Base-by-base conservation (phyloP, 1,284 basidiomycete genomes). In the Ustilago hordei region DNA sequence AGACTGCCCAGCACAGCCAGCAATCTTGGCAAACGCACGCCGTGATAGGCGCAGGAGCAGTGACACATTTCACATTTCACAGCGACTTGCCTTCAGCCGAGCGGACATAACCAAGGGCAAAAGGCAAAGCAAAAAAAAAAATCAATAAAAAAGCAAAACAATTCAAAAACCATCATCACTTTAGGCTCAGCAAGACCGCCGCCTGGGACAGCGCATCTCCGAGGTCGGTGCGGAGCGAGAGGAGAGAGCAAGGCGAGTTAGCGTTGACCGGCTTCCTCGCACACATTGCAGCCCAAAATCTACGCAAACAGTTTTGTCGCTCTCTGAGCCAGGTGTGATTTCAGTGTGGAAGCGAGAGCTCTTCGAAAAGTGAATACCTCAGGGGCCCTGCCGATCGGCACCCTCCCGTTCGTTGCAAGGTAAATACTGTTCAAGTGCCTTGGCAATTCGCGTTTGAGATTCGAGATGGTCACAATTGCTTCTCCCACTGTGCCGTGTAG, bases 31-130 rank as follows among this genome's bases (percentile, higher is more conserved):
- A 47, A 45, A 6, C 32, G 34, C 32, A 59, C 45, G 57, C 57
- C 57, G 57, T 48, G 45, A 59, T 45, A 59, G 57, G 55, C 55
- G 55, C 41, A 57, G 28, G 41, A 43, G 39, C 55, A 57, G 55
- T 17, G 31, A 3, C 9, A 32, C 28, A 50, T 31, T 31, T 50
- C 9, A 32, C 28, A 50, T 31, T 31, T 50, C 48, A 32, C 23
- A 17, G 23, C 48, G 48, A 34, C 48, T 28, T 50, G 48, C 48
- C 28, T 32, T 50, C 23, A 50, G 48, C 48, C 48, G 48, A 50
- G 48, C 48, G 28, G 48, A 50, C 48, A 50, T 50, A 28, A 34
- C 23, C 5, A 12, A 57, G 36, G 39, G 28, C 38, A 34, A 12
- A 34, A 13, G 1, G 39, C 32, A 43, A 38, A 31, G 23, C 38